Evolutionary conservation across 345 rosid species (phyloP).

Genomic region (Camelina hispida): DNA sequence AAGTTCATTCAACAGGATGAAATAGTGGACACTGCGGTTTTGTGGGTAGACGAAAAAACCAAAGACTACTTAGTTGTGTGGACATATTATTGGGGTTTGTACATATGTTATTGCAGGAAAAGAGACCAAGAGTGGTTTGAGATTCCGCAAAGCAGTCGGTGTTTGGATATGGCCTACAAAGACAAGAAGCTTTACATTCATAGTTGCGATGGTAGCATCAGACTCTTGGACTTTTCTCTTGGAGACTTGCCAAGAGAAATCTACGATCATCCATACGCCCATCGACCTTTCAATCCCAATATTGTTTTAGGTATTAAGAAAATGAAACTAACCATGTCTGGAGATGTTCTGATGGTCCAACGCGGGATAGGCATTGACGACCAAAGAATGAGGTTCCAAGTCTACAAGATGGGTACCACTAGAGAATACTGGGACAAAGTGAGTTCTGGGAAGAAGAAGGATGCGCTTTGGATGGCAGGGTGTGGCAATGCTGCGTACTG

Average conservation of each 20-base stretch:
- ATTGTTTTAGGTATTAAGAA: background rate
- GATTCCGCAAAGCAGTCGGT: background rate
- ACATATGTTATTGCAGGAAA: background rate
- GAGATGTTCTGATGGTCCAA: background rate
- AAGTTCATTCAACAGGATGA: background rate
- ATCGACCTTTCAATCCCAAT: background rate
- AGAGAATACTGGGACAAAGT: background rate
- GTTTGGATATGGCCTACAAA: conserved; percentile 1
- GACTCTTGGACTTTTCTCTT: conserved; percentile 1
- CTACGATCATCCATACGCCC: background rate
- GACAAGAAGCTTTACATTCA: background rate
- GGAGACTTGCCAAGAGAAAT: background rate
- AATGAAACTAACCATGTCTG: background rate
- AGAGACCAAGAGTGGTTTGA: background rate
- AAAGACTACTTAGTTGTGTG: conserved; percentile 1
- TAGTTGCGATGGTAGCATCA: background rate
- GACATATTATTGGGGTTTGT: background rate
- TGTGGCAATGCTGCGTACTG: background rate
- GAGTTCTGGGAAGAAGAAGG: background rate
- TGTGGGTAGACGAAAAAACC: background rate
- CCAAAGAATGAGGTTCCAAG: background rate
- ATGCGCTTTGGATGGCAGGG: background rate
- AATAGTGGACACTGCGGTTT: background rate
- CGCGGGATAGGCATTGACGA: background rate
- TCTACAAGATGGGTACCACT: background rate